A percentile compares a stretch with the other conserved stretches of the same genome.
Conservation (phyloP, 805 yeast species). For the Barnettozyma salicaria region DNA sequence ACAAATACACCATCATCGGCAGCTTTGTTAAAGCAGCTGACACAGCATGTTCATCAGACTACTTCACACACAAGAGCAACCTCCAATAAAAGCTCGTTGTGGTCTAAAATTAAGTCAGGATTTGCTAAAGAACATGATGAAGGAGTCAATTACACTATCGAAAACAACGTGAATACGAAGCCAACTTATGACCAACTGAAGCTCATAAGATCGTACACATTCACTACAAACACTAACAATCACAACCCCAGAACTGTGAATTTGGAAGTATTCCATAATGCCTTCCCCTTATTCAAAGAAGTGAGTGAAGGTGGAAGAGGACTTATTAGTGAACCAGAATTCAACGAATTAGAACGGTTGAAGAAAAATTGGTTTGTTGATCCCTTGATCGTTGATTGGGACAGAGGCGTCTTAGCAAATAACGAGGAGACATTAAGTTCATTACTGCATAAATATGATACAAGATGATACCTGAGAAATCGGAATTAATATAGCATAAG, state of each 20-base stretch:
- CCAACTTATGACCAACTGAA: constrained; percentile 27
- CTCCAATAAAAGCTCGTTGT: constrained; percentile 12
- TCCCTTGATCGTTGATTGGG: constrained; percentile 61
- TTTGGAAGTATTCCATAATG: constrained; percentile 13
- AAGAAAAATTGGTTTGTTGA: constrained; percentile 27
- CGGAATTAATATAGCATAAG: not conserved
- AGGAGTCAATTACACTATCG: constrained; percentile 1
- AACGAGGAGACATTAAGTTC: constrained; percentile 36
- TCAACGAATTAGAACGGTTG: constrained; percentile 11
- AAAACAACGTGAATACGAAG: constrained; percentile 1
- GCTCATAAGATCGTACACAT: constrained; percentile 16
- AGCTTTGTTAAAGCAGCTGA: constrained; percentile 5
- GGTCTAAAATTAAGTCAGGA: constrained; percentile 19
- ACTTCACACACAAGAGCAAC: not conserved
- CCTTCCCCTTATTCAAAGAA: constrained; percentile 18
- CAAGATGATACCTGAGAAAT: not conserved
- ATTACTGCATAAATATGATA: constrained; percentile 16
- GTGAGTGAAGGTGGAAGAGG: constrained; percentile 3
- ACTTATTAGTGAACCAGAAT: constrained; percentile 13
- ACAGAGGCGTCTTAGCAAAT: constrained; percentile 47
- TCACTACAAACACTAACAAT: constrained; percentile 6
- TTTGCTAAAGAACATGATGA: constrained; percentile 11
- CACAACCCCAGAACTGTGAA: constrained; percentile 6
- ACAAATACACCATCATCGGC: constrained; percentile 16
- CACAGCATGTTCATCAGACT: constrained; percentile 3